Base-by-base conservation (phyloP, 164 flowering plant species). In the Liquidambar formosana region DNA sequence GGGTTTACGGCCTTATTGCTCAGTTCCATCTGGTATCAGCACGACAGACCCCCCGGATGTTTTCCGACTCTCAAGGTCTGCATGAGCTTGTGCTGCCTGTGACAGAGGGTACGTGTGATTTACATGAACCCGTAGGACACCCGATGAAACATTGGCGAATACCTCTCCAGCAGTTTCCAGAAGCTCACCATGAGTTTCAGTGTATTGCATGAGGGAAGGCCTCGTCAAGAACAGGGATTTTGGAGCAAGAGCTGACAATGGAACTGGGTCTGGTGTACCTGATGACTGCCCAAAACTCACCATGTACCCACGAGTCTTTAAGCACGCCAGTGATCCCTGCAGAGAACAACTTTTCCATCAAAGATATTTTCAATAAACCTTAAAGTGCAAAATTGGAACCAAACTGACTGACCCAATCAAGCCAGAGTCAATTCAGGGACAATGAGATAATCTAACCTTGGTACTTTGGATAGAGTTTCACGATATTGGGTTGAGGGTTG, bases 261-360 rank as follows among this genome's bases (percentile, higher is more conserved):
- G 96, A 47, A 94, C 75, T 13, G 98, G 93, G 25, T 91, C 97
- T 14, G 92, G 91, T 18, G 64, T n/a, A 2, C 97, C 98, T 1
- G 98, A 94, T 28, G 97, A 85, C 76, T 88, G 94, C 21, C 98
- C 96, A 60, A 86, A 92, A 73, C 77, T 84, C 76, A 92, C 92
- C 97, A 94, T 83, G 86, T 88, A 86, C 0, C 98, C 98, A 0
- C 92, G 85, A 61, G 65, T 8, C 76, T 83, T 89, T 62, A 94
- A 83, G 82, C 98, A 94, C 14, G 71, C 85, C 73, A 94, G 65
- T 18, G 98, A 94, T 61, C 97, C 97, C 98, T 94, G 85, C 4
- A 67, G 19, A 66, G 53, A 19, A 21, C 5, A 41, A 64, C 18
- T 19, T 63, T 60, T 22, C 23, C n/a, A 5, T 11, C 53, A 72